A percentile compares a stretch with the other conserved stretches of the same genome.
phyloP scores from a whole-genome alignment of 1,284 basidiomycete genomes.

The Marasmius tenuissimus region DNA sequence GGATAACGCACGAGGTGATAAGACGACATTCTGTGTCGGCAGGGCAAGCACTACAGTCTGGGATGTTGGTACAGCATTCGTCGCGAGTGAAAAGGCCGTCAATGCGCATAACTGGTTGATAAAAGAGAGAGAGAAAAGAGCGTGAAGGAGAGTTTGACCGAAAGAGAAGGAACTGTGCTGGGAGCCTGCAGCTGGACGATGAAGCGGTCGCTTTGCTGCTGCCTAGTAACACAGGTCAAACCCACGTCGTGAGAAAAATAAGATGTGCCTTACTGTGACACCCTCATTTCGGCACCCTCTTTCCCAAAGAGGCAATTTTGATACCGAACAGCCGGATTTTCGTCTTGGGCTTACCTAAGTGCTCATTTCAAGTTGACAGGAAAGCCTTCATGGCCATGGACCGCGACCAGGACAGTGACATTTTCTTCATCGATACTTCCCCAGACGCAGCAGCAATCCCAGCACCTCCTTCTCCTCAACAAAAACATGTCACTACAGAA shows the following conservation, averaged over 20 bases:
- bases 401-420: constrained; percentile 11
- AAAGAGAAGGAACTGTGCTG: constrained; percentile 8
- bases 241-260: neutral
- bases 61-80: constrained; percentile 36
- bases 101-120: constrained; percentile 46
- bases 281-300: neutral
- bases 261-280: neutral
- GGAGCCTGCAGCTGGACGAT: constrained; percentile 10
- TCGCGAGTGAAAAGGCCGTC: constrained; percentile 43
- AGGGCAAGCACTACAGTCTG: constrained; percentile 54
- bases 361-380: too few species aligned
- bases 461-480: neutral
- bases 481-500: neutral
- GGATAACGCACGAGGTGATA: neutral
- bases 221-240: neutral
- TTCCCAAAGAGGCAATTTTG: neutral
- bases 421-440: constrained; percentile 57
- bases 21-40: constrained; percentile 54
- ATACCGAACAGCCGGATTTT: neutral
- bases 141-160: constrained; percentile 30
- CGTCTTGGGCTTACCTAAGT: neutral
- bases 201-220: constrained; percentile 1
- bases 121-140: constrained; percentile 28
- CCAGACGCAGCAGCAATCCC: constrained; percentile 31
- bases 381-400: neutral